Evolutionary conservation across 148 eudicot genomes (phyloP).

Genomic region (Rhododendron simsii): DNA sequence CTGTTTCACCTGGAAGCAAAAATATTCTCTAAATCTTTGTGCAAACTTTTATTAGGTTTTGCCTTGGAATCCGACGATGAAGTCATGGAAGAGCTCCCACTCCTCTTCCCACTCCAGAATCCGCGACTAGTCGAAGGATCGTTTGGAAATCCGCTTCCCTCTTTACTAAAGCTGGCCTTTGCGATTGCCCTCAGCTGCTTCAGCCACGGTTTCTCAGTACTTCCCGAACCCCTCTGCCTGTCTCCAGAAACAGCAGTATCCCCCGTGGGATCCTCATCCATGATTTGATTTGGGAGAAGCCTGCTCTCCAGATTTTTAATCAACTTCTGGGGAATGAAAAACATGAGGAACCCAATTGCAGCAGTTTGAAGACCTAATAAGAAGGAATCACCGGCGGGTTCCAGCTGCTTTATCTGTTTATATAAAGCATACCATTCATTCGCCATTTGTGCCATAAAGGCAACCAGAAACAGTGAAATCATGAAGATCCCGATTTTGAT

Average conservation of each 20-base stretch:
- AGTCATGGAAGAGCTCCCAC: slow-evolving; percentile 60
- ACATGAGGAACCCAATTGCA: slow-evolving; percentile 46
- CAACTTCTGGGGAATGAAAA: slow-evolving; percentile 42
- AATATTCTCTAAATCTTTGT: slow-evolving; percentile 84
- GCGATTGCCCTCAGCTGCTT: slow-evolving; percentile 79
- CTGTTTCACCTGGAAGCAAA: slow-evolving; percentile 59
- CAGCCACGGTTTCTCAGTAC: slow-evolving; percentile 63
- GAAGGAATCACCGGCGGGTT: slow-evolving; percentile 43
- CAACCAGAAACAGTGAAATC: slow-evolving; percentile 48
- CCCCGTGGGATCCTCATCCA: slow-evolving; percentile 12
- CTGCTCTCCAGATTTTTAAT: slow-evolving; percentile 32
- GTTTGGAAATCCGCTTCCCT: slow-evolving; percentile 21
- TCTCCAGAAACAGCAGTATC: slow-evolving; percentile 22
- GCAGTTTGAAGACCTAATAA: slow-evolving; percentile 46
- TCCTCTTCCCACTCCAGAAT: slow-evolving; percentile 60
- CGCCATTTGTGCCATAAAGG: slow-evolving; percentile 48
- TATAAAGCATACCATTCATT: slow-evolving; percentile 78
- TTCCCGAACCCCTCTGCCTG: slow-evolving; percentile 36
- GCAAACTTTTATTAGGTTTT: slow-evolving; percentile 47
- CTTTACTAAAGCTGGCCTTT: slow-evolving; percentile 61
- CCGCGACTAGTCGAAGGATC: slow-evolving; percentile 70
- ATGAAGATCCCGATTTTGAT: slow-evolving; percentile 48
- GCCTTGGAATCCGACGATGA: slow-evolving; percentile 55
- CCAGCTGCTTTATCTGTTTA: slow-evolving; percentile 57
- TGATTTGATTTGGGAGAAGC: slow-evolving; percentile 21